Conservation (phyloP, 495 filamentous ascomycete genomes). For the Penicillium flavigenum region DNA sequence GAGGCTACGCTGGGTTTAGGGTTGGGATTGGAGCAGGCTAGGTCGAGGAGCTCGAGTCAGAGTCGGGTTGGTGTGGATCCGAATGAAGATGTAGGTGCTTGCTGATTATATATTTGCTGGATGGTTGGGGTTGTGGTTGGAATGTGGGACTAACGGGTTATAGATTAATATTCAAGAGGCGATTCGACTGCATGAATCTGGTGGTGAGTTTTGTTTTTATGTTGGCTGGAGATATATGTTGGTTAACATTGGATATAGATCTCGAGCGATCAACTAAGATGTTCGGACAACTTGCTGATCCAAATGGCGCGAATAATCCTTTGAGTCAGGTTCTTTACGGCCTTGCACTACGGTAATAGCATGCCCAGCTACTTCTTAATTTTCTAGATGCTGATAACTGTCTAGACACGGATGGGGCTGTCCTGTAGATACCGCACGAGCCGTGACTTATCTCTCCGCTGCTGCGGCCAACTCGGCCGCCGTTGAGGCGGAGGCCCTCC, state of each 20-base stretch:
- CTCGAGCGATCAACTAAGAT: slow-evolving; percentile 75
- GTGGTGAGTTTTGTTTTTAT: slow-evolving; percentile 48
- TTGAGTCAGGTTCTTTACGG: slow-evolving; percentile 96
- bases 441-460: slow-evolving; percentile 77
- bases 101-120: not conserved
- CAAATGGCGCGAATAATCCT: slow-evolving; percentile 81
- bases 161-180: slow-evolving; percentile 90
- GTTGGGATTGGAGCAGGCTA: slow-evolving; percentile 8
- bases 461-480: slow-evolving; percentile 90
- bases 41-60: slow-evolving; percentile 37
- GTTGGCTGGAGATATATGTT: not conserved
- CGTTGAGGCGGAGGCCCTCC: slow-evolving; percentile 78
- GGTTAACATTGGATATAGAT: slow-evolving; percentile 29
- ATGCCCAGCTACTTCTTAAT: not conserved
- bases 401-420: slow-evolving; percentile 92
- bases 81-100: slow-evolving; percentile 43
- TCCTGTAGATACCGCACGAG: slow-evolving; percentile 64
- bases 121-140: not conserved
- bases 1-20: slow-evolving; percentile 16
- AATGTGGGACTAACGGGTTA: slow-evolving; percentile 6
- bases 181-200: slow-evolving; percentile 88
- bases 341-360: slow-evolving; percentile 74
- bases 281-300: slow-evolving; percentile 86
- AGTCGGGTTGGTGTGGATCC: slow-evolving; percentile 36
- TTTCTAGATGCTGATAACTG: not conserved